Base-by-base conservation (phyloP, 768 basidiomycete species). In the Suillus americanus region DNA sequence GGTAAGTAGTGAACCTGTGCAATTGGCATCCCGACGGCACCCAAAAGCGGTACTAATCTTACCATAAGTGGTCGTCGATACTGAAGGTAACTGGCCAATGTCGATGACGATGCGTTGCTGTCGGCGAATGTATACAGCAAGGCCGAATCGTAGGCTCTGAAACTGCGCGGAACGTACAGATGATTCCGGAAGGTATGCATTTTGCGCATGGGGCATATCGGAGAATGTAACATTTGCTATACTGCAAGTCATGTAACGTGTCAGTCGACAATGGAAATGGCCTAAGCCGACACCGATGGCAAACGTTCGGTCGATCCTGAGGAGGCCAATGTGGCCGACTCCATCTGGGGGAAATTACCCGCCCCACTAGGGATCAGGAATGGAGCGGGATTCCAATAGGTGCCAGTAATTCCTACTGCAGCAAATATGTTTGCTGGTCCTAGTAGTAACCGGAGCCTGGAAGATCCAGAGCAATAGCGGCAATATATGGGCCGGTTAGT, bases 1-100 rank as follows among this genome's bases (percentile, higher is more conserved):
- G n/a, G 33, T 5, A 33, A 33, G 6, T 33, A 12, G n/a, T 13
- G 7, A 57, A 57, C 38, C 56, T 57, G 56, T 57, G 56, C 56
- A 57, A 40, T 57, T 57, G 56, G 23, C 38, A 57, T 57, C 56
- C 37, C 56, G 56, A 23, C 25, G 56, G 56, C 25, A 18, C 23
- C 53, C 14, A 4, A 59, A 20, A 59, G 18, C 16, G 18, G 56
- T 28, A 40, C 3, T 3, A 28, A 28, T 18, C 38, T 59, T 40
- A 59, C 56, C 38, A 12, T 25, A 59, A 59, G 5, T 3, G 38
- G 28, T 28, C 8, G 2, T 57, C 20, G 16, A 40, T 40, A 57
- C 23, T 40, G 25, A 5, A 56, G 13, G 33, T 37, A 56, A 16
- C 35, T 56, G 14, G 35, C 23, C 5, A 8, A 16, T 56, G 55